Percentiles rank a stretch among this genome's conserved stretches.
phyloP scores from a whole-genome alignment of 768 basidiomycete species.

The Leccinum aurantiacum region DNA sequence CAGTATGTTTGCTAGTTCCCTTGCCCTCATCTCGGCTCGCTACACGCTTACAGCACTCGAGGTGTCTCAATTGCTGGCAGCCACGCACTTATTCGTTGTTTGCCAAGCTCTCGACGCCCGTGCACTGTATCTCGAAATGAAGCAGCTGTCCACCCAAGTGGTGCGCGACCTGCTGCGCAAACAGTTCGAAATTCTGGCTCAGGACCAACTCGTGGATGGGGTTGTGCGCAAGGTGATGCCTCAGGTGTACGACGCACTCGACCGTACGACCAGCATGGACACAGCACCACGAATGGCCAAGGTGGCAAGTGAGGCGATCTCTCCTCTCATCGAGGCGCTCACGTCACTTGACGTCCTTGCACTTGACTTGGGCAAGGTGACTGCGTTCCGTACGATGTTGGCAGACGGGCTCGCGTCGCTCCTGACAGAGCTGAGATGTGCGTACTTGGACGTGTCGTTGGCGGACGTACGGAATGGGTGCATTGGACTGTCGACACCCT shows the following conservation, averaged over 20 bases:
- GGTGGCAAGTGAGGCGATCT: constrained; percentile 61
- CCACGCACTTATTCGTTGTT: constrained; percentile 73
- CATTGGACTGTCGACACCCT: constrained; percentile 11
- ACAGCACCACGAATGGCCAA: constrained; percentile 65
- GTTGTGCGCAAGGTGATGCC: constrained; percentile 34
- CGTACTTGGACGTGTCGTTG: constrained; percentile 28
- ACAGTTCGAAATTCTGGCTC: constrained; percentile 13
- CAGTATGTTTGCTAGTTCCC: constrained; percentile 47
- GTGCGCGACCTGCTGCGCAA: constrained; percentile 19
- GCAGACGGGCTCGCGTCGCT: constrained; percentile 17
- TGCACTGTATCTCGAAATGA: constrained; percentile 68
- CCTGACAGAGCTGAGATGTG: constrained; percentile 30
- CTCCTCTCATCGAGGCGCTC: constrained; percentile 55
- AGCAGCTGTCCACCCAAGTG: constrained; percentile 27
- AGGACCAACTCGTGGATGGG: constrained; percentile 15
- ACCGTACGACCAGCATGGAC: constrained; percentile 73
- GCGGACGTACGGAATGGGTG: constrained; percentile 19
- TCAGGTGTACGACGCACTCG: constrained; percentile 52
- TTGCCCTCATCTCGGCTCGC: constrained; percentile 81
- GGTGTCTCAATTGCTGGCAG: constrained; percentile 69
- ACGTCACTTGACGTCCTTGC: constrained; percentile 9
- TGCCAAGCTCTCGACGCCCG: constrained; percentile 88
- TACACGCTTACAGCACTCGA: constrained; percentile 78
- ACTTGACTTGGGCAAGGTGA: constrained; percentile 25
- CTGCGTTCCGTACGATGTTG: constrained; percentile 23